phyloP scores from a whole-genome alignment of 2,329 filamentous ascomycete species.

The Fusarium sambucinum region DNA sequence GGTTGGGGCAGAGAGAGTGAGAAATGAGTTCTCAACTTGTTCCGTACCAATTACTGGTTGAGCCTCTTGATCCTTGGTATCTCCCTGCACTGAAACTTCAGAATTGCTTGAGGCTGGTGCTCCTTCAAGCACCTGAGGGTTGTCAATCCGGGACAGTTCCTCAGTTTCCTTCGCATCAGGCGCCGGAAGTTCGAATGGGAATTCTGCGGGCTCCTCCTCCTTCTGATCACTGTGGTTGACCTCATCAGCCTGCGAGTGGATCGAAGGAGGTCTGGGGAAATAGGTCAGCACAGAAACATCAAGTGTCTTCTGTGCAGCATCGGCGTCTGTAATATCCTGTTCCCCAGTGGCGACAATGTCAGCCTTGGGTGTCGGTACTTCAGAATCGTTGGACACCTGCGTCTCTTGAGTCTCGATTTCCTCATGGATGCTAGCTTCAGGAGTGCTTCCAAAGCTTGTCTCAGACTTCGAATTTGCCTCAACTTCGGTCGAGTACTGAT shows the following conservation, averaged over 20 bases:
- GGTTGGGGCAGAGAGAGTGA: neutral
- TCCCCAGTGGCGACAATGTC: conserved; percentile 6
- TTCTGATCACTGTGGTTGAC: conserved; percentile 3
- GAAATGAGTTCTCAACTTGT: conserved; percentile 7
- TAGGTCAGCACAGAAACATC: conserved; percentile 20
- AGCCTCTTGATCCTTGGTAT: conserved; percentile 29
- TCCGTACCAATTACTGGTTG: conserved; percentile 15
- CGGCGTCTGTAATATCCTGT: neutral
- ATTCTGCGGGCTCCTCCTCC: conserved; percentile 5
- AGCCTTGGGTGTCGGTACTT: conserved; percentile 25
- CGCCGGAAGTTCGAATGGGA: neutral
- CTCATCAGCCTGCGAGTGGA: conserved; percentile 18
- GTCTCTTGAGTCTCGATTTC: conserved; percentile 13
- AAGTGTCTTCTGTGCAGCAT: conserved; percentile 10
- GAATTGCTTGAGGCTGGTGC: conserved; percentile 39
- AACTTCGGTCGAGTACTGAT: conserved; percentile 15
- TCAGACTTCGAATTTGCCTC: conserved; percentile 38
- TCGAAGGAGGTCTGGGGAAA: conserved; percentile 39
- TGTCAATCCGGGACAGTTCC: neutral
- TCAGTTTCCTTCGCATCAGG: neutral
- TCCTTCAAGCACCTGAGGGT: neutral
- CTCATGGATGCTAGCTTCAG: conserved; percentile 27
- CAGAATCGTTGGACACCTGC: conserved; percentile 17
- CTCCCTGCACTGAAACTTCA: conserved; percentile 40
- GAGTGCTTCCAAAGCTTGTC: conserved; percentile 32